phyloP scores from a whole-genome alignment of 2,329 filamentous ascomycete genomes.

The Ustulina deusta region DNA sequence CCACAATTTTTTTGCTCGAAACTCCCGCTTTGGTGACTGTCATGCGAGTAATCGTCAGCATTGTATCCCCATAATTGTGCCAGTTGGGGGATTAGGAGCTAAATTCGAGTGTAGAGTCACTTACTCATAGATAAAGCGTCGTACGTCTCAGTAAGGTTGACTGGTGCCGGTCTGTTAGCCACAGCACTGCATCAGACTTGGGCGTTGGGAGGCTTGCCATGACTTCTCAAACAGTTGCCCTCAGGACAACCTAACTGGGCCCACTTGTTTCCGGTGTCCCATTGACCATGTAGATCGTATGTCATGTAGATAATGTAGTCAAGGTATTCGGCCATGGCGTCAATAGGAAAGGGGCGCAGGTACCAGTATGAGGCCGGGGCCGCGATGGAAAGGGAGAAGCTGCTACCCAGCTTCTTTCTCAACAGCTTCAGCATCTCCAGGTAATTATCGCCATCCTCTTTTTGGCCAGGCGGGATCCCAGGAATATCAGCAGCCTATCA shows the following conservation, averaged over 20 bases:
- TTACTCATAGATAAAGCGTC: constrained; percentile 44
- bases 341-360: constrained; percentile 41
- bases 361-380: constrained; percentile 48
- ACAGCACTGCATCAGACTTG: too few species aligned
- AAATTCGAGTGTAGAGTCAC: too few species aligned
- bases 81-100: too few species aligned
- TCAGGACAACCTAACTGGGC: constrained; percentile 11
- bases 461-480: constrained; percentile 41
- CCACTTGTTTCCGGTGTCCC: constrained; percentile 39
- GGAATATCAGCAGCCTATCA: constrained; percentile 40
- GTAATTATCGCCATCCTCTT: too few species aligned
- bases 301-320: constrained; percentile 46
- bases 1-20: constrained; percentile 40
- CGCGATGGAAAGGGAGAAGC: constrained; percentile 39
- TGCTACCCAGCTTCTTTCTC: too few species aligned
- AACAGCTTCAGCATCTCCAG: too few species aligned
- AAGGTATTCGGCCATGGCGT: constrained; percentile 33
- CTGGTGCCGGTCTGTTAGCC: too few species aligned
- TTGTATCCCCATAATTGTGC: too few species aligned
- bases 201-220: too few species aligned
- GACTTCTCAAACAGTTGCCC: constrained; percentile 50
- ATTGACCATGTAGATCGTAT: constrained; percentile 44
- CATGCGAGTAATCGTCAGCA: too few species aligned
- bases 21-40: constrained; percentile 42
- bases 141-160: constrained; percentile 51